phyloP scores from a whole-genome alignment of 2,329 filamentous ascomycete species.

The Aplosporella prunicola region DNA sequence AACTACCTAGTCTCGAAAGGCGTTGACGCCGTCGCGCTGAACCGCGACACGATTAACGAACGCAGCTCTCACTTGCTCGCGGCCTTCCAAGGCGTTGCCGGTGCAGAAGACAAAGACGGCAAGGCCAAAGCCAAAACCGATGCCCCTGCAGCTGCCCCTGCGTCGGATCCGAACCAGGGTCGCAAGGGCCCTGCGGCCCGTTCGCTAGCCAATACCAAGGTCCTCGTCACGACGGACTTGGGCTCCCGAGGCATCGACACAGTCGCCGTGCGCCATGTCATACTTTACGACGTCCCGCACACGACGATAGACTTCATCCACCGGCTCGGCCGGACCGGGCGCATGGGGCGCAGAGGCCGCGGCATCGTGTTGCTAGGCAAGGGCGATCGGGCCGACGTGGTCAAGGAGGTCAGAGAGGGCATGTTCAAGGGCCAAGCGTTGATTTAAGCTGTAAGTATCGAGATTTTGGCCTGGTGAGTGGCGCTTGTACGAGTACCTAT shows the following conservation, averaged over 20 bases:
- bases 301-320: slow-evolving; percentile 98
- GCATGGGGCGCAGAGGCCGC: slow-evolving; percentile 83
- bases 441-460: slow-evolving; percentile 26
- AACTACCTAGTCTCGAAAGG: slow-evolving; percentile 73
- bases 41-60: slow-evolving; percentile 71
- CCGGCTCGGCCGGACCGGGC: slow-evolving; percentile 78
- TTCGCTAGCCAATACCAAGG: slow-evolving; percentile 67
- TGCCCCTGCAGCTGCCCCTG: background rate
- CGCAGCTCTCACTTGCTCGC: slow-evolving; percentile 68
- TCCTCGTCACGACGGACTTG: slow-evolving; percentile 88
- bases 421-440: slow-evolving; percentile 44
- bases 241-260: slow-evolving; percentile 93
- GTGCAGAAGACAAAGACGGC: slow-evolving; percentile 15
- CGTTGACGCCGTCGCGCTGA: slow-evolving; percentile 77
- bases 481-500: slow-evolving; percentile 1
- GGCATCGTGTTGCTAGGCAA: slow-evolving; percentile 87
- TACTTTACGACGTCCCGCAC: slow-evolving; percentile 95
- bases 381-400: slow-evolving; percentile 79
- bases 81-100: slow-evolving; percentile 52
- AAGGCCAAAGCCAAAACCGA: slow-evolving; percentile 6
- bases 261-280: slow-evolving; percentile 77
- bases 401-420: slow-evolving; percentile 79
- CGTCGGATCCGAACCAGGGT: slow-evolving; percentile 3
- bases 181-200: too few species aligned
- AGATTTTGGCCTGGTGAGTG: slow-evolving; percentile 5